A percentile compares a stretch with the other conserved stretches of the same genome.
Evolutionary conservation across 2,329 filamentous ascomycete genomes (phyloP).

Genomic region (Neopestalotiopsis rosae): DNA sequence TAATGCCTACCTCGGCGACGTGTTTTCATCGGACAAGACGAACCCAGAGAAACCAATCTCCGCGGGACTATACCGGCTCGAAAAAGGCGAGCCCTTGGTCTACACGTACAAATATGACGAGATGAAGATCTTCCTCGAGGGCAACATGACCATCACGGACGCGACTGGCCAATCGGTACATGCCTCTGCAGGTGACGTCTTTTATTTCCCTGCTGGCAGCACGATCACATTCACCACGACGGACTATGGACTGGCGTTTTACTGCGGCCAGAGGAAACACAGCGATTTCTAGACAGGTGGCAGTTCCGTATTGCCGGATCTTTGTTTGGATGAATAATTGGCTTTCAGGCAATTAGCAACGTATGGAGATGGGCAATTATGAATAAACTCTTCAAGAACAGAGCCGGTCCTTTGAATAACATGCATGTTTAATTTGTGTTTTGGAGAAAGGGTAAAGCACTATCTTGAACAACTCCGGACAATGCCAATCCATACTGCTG

Average conservation of each 20-base stretch:
- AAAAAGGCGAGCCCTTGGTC: slow-evolving; percentile 69
- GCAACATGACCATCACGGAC: slow-evolving; percentile 68
- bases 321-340: not conserved
- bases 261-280: slow-evolving; percentile 46
- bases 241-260: slow-evolving; percentile 67
- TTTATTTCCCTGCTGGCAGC: slow-evolving; percentile 70
- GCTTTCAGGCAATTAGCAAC: too few species aligned
- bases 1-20: slow-evolving; percentile 71
- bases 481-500: too few species aligned
- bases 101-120: slow-evolving; percentile 76
- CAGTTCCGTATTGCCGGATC: too few species aligned
- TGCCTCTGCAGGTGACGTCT: slow-evolving; percentile 67
- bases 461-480: too few species aligned
- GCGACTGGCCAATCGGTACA: slow-evolving; percentile 64
- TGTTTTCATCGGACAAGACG: slow-evolving; percentile 59
- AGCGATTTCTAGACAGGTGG: slow-evolving; percentile 15
- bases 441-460: too few species aligned
- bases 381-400: too few species aligned
- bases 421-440: too few species aligned
- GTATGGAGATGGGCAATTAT: too few species aligned
- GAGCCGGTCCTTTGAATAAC: too few species aligned
- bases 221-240: slow-evolving; percentile 71
- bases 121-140: slow-evolving; percentile 76
- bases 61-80: slow-evolving; percentile 69
- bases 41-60: slow-evolving; percentile 65